These are phyloP conservation scores for Phytophthora meadii DNA, from an alignment of 352 stramenopile genomes.

Conservation along the genomic window DNA sequence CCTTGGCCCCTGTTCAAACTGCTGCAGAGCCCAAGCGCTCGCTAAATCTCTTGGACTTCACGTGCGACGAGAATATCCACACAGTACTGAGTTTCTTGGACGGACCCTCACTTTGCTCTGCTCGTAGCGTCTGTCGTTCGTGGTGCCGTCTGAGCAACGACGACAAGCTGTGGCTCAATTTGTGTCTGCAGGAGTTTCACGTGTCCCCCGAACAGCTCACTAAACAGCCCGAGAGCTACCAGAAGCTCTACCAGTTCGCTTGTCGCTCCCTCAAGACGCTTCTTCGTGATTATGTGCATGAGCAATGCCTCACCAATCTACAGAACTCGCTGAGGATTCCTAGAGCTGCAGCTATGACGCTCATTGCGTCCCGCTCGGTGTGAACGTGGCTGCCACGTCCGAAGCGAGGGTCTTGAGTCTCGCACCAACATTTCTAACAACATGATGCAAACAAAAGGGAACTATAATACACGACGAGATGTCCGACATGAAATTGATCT, in stretches of 20 bases:
- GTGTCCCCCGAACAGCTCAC: conserved; percentile 78
- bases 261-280: conserved; percentile 73
- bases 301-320: conserved; percentile 78
- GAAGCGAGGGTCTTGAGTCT: conserved; percentile 10
- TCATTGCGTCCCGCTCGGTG: conserved; percentile 46
- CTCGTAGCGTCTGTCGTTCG: conserved; percentile 66
- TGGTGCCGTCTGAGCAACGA: conserved; percentile 58
- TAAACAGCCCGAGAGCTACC: conserved; percentile 65
- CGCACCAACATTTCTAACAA: conserved; percentile 22
- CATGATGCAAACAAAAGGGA: conserved; percentile 5
- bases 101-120: conserved; percentile 64
- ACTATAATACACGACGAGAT: conserved; percentile 18
- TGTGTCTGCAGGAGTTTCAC: conserved; percentile 76
- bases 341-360: conserved; percentile 61
- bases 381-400: conserved; percentile 20
- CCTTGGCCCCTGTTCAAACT: conserved; percentile 36
- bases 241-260: conserved; percentile 80
- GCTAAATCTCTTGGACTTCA: conserved; percentile 67
- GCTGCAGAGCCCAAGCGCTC: conserved; percentile 19
- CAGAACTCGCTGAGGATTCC: conserved; percentile 78
- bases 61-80: conserved; percentile 78
- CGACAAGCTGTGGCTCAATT: conserved; percentile 69
- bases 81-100: conserved; percentile 75
- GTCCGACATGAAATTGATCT: neutral
- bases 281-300: conserved; percentile 82